phyloP scores from a whole-genome alignment of 345 rosid genomes.

The Eucalyptus pumila region DNA sequence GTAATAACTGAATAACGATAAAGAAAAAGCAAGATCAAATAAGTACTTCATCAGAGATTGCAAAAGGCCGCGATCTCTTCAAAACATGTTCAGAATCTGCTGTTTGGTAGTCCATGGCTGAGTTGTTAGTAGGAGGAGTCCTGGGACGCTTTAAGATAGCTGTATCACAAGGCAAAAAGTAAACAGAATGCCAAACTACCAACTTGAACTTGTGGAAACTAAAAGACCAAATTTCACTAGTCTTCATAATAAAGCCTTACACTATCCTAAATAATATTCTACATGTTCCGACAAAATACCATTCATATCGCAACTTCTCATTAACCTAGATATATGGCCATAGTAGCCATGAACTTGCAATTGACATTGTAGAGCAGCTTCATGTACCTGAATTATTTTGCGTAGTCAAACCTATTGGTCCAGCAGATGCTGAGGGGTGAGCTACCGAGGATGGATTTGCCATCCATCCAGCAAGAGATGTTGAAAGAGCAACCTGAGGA shows the following conservation, averaged over 20 bases:
- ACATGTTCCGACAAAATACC: not conserved
- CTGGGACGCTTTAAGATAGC: conserved; percentile 64
- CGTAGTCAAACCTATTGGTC: conserved; percentile 47
- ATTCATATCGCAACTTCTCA: not conserved
- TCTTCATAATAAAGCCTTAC: not conserved
- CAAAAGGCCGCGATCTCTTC: conserved; percentile 69
- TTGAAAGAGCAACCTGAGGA: conserved; percentile 43
- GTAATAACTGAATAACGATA: not conserved
- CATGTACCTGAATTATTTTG: conserved; percentile 54
- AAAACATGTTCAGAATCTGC: conserved; percentile 67
- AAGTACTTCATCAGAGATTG: conserved; percentile 64
- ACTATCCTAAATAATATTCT: not conserved
- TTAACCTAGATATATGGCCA: not conserved
- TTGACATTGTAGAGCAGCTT: not conserved
- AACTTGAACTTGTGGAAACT: not conserved
- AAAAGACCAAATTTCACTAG: not conserved
- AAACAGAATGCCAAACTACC: not conserved
- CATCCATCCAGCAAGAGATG: conserved; percentile 77
- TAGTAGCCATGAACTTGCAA: not conserved
- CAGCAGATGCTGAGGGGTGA: conserved; percentile 62
- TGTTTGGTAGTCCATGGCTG: conserved; percentile 60
- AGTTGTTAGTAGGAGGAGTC: conserved; percentile 45
- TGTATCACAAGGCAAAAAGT: conserved; percentile 8
- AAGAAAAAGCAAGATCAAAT: not conserved
- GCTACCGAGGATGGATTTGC: conserved; percentile 58